phyloP scores from a whole-genome alignment of 1,284 basidiomycete species.

The Pascua guehoae region DNA sequence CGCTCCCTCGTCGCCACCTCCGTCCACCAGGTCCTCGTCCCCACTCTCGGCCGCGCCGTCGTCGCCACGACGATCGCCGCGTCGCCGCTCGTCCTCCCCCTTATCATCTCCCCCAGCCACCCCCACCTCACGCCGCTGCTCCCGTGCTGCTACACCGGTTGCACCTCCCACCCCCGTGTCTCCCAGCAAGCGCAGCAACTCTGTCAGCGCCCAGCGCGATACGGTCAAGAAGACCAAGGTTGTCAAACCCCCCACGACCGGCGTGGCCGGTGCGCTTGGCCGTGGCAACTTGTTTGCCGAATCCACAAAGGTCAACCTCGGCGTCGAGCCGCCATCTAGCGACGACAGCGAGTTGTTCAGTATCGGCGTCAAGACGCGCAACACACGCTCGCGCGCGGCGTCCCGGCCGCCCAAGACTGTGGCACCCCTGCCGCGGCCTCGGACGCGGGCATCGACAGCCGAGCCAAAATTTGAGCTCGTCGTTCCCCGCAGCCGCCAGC shows the following conservation, averaged over 20 bases:
- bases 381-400: no score
- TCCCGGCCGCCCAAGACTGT: no score
- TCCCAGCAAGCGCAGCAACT: conserved; percentile 23
- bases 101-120: conserved; percentile 9
- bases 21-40: conserved; percentile 1
- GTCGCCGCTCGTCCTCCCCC: conserved; percentile 5
- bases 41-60: conserved; percentile 1
- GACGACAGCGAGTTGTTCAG: not conserved
- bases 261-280: conserved; percentile 30
- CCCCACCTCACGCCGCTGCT: not conserved
- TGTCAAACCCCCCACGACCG: not conserved
- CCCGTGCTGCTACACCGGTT: conserved; percentile 1
- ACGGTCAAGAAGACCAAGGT: conserved; percentile 17
- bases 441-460: no score
- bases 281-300: conserved; percentile 31
- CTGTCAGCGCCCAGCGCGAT: conserved; percentile 9
- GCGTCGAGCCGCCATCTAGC: not conserved
- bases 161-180: conserved; percentile 33
- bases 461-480: no score
- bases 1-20: not conserved
- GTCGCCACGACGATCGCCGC: no score
- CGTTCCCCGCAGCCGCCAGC: no score
- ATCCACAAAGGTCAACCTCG: not conserved
- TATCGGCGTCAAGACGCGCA: no score
- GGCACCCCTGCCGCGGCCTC: no score